phyloP scores from a whole-genome alignment of 2,329 filamentous ascomycete species.

The Beauveria medogensis region DNA sequence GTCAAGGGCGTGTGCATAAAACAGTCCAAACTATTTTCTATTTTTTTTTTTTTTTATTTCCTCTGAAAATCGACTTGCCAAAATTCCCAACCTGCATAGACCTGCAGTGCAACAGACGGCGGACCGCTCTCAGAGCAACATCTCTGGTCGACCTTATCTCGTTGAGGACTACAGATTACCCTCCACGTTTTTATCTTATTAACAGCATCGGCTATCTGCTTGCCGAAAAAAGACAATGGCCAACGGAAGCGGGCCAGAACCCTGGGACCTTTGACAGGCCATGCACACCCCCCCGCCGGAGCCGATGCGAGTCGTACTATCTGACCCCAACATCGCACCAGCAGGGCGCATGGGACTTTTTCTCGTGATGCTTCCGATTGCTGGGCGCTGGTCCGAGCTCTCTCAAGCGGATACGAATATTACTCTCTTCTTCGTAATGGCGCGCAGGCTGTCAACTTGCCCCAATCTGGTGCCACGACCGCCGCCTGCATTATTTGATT shows the following conservation, averaged over 20 bases:
- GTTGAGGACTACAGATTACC: neutral
- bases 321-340: neutral
- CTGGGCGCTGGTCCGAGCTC: neutral
- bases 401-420: constrained; percentile 5
- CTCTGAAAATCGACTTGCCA: neutral
- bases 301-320: neutral
- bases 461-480: neutral
- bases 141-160: constrained; percentile 2
- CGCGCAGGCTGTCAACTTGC: neutral
- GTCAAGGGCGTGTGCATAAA: neutral
- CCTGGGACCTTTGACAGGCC: neutral
- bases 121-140: neutral
- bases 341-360: neutral
- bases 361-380: neutral
- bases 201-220: neutral
- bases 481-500: neutral
- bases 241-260: neutral
- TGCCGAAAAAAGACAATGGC: neutral
- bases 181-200: neutral
- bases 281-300: neutral
- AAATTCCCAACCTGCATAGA: neutral
- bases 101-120: neutral
- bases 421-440: constrained; percentile 10
- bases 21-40: too few relatives aligned
- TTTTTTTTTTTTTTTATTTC: neutral